Evolutionary conservation across 2,329 filamentous ascomycete genomes (phyloP), one percentile per base, ranked within the genome.

Genomic region (Geoglossum cookeanum): DNA sequence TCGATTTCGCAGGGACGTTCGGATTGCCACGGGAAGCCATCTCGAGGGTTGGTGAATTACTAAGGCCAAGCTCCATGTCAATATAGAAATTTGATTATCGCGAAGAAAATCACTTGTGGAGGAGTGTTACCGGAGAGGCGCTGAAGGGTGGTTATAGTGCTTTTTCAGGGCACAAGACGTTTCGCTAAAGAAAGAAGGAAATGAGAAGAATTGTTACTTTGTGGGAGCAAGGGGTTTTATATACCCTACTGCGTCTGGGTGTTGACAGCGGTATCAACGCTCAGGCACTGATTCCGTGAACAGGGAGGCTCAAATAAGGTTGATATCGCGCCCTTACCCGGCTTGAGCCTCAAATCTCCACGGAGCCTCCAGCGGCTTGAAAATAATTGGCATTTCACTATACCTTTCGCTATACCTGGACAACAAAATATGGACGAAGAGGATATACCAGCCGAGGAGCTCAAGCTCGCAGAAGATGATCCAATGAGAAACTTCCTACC

Each of bases 401-500:
- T 30, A n/a, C 17, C 33, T 7, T 55, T n/a, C 37, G 27, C 4
- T 6, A 29, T 22, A 22, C 22, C 22, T 22, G 2, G 22, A 22
- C 22, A 22, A 22, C 22, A 17, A 15, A 45, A 15, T 44, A 44
- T 55, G 37, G 37, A 55, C 15, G 55, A 35, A 17, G 44, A 52
- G 9, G 44, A 57, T 27, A 35, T 57, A 3, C 7, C 13, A 22
- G 13, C 33, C 27, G 42, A 57, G 29, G 44, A 53, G 27, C 54
- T 17, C 8, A 3, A 44, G 44, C 37, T 55, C n/a, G 54, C 55
- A 9, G 44, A 35, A 39, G 79, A 87, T 66, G 84, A 88, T 61
- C 81, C 83, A 45, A 78, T 91, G 75, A 78, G 83, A 65, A 77
- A 80, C 55, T 94, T 89, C 66, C 72, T 96, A 60, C 90, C 91